phyloP scores from a whole-genome alignment of 805 yeast species.

The Wickerhamomyces bisporus region DNA sequence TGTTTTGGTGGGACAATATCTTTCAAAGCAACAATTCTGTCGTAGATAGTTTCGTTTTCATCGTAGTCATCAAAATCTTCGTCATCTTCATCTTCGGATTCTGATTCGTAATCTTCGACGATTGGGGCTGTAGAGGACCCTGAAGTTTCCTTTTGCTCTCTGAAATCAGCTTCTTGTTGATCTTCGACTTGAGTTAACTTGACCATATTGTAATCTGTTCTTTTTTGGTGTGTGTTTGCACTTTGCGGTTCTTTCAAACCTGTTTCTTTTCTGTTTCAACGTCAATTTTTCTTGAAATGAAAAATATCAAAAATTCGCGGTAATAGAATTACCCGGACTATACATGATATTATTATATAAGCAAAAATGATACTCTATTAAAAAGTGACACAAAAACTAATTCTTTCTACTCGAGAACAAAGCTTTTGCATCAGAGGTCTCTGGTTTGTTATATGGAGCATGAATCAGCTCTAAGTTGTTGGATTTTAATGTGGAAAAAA shows the following conservation, averaged over 20 bases:
- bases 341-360: no score
- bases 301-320: not conserved
- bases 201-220: no score
- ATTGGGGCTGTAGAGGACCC: conserved; percentile 28
- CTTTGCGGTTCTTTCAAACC: not conserved
- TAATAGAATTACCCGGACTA: not conserved
- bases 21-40: conserved; percentile 86
- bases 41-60: conserved; percentile 77
- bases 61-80: conserved; percentile 55
- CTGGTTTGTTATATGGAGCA: no score
- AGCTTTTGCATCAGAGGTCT: no score
- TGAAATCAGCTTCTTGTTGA: conserved; percentile 31
- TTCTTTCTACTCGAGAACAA: no score
- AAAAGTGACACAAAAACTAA: no score
- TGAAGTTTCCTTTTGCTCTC: conserved; percentile 27
- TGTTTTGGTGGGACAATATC: conserved; percentile 89
- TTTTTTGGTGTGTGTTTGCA: no score
- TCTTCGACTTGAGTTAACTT: conserved; percentile 70
- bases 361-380: no score
- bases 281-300: not conserved
- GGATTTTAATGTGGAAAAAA: conserved; percentile 4
- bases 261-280: no score
- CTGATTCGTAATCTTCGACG: conserved; percentile 41
- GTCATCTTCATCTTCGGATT: conserved; percentile 41
- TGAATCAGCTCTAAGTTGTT: not conserved